Evolutionary conservation across 2,329 filamentous ascomycete species (phyloP), one percentile per base, ranked within the genome.

Genomic region (Mariannaea elegans): DNA sequence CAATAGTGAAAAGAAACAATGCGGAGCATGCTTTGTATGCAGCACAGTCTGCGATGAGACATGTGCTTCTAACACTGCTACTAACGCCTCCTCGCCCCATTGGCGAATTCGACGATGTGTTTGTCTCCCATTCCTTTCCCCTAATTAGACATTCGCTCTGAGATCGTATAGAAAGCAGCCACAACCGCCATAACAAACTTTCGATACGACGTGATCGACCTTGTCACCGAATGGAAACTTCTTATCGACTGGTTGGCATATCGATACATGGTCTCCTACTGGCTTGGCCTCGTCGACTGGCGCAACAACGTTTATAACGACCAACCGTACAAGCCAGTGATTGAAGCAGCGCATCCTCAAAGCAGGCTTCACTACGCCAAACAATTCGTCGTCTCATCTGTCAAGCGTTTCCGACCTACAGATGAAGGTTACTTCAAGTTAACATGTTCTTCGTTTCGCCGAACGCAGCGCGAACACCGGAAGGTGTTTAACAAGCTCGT

Each of bases 241-340:
- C 31, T 62, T 14, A 44, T 55, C 49, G 38, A 55, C 13, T 62
- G 59, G 59, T 41, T 62, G 29, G 34, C 55, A 19, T 62, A 58
- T 49, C 55, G 59, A 12, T 36, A 53, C 55, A 59, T 59, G 49
- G 24, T 46, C 2, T 36, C 55, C 34, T 62, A 59, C 59, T 62
- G 59, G 49, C 27, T 51, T 7, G 54, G 59, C 16, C 50, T 62
- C 32, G 29, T 42, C 16, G 38, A n/a, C 10, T 61, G 53, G 53
- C 52, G 53, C 12, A 42, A 45, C 10, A 27, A 27, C 36, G 12
- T 24, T 8, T 59, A 59, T 49, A 24, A 21, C 29, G 14, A 36
- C 23, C 2, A 14, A 1, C 27, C 23, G 2, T 19, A 29, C 31
- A 32, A 36, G 23, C 39, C 51, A 14, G 44, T 42, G 18, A 31